Base-by-base conservation (phyloP, 1,284 basidiomycete species). In the Ceratobasidium papillatum region DNA sequence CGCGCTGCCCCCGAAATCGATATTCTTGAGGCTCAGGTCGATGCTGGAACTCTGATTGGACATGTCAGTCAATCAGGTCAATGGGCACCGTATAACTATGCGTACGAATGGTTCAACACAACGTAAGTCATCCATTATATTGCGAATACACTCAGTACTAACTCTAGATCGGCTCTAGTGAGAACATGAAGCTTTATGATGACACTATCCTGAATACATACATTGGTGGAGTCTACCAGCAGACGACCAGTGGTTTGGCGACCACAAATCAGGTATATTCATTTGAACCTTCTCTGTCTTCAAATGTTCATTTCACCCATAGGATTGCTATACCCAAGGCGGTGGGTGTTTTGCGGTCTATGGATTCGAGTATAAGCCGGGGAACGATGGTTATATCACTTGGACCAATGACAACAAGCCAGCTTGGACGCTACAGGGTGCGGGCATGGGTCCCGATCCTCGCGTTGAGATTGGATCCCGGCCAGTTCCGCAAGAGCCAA, bases 1-100 rank as follows among this genome's bases (percentile, higher is more conserved):
- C 79, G 86, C 58, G 80, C 81, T 0, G 84, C 85, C 0, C 86
- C 86, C 0, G 85, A 87, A 77, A 85, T 87, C 71, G 85, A 86
- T 77, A 80, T 86, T 52, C 79, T 87, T 74, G 85, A 86, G 77
- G 85, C 85, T 3, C 80, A 82, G 14, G 66, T 75, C 8, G 38
- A 75, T 34, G 14, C 41, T 2, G 41, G 49, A 9, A 61, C 63
- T 17, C 32, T 64, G 36, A 63, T 74, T 51, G 73, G 73, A 22
- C 45, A 68, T 54, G 75, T 76, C 22, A 76, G 75, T 41, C 77
- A 78, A 54, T 76, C 75, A 45, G 74, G 65, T n/a, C 77, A 78
- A 45, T 77, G 68, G 74, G 77, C 77, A 27, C 77, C 77, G 25
- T 78, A 77, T 49, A 69, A 77, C 63, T 47, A 69, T 27, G 38